Evolutionary conservation across 2,329 filamentous ascomycete species (phyloP).

Genomic region (Paraphoma sp.): DNA sequence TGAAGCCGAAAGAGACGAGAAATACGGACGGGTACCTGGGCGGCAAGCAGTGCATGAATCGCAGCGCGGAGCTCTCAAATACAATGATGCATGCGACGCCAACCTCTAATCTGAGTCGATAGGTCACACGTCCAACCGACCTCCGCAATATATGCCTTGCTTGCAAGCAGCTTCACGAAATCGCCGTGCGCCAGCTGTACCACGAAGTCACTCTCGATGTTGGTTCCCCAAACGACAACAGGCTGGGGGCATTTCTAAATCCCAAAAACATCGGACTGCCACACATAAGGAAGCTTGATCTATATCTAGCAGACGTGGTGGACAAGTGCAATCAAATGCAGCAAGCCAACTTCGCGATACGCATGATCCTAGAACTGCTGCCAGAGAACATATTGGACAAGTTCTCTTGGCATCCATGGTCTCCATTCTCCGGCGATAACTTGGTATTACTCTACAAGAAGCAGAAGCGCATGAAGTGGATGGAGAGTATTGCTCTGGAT

Average conservation of each 20-base stretch:
- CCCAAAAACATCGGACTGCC: conserved; percentile 56
- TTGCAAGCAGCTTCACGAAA: conserved; percentile 55
- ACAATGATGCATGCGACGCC: too few species aligned
- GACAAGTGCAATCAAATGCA: conserved; percentile 54
- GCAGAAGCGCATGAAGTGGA: conserved; percentile 57
- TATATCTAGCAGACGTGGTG: conserved; percentile 53
- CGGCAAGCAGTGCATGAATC: not conserved
- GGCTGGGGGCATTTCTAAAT: conserved; percentile 54
- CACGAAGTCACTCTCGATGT: conserved; percentile 56
- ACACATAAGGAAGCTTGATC: conserved; percentile 54
- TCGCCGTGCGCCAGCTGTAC: conserved; percentile 56
- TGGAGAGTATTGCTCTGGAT: conserved; percentile 57
- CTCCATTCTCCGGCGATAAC: conserved; percentile 56
- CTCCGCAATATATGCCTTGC: conserved; percentile 56
- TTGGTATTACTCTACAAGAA: conserved; percentile 56
- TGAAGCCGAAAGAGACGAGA: not conserved
- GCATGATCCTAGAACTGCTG: conserved; percentile 57
- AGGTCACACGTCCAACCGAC: conserved; percentile 56
- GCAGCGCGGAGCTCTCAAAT: too few species aligned
- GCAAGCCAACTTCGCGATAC: conserved; percentile 56
- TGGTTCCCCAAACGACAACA: conserved; percentile 52
- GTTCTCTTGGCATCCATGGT: conserved; percentile 60
- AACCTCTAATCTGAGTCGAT: not conserved
- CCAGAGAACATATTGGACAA: conserved; percentile 57
- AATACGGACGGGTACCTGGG: too few species aligned